phyloP scores from a whole-genome alignment of 768 basidiomycete genomes.

The Chlorophyllum brunneum region DNA sequence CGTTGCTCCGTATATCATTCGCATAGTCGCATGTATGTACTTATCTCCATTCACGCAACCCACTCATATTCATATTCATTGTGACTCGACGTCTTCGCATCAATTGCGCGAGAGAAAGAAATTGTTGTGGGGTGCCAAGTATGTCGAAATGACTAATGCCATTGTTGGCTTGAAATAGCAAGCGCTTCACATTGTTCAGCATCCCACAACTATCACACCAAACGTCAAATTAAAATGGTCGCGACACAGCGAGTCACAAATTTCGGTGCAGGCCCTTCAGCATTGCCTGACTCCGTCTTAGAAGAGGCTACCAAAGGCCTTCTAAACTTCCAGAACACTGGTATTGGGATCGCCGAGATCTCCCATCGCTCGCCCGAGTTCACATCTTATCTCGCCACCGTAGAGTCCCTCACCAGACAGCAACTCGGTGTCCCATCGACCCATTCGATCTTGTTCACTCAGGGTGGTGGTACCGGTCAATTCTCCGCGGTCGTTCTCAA shows the following conservation, averaged over 20 bases:
- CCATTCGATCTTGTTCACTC: constrained; percentile 87
- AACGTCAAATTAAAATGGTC: constrained; percentile 22
- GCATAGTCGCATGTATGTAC: background rate
- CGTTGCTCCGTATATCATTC: background rate
- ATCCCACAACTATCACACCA: background rate
- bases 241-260: constrained; percentile 63
- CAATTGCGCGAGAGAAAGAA: background rate
- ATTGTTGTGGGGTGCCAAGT: too few relatives aligned
- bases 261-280: constrained; percentile 94
- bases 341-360: constrained; percentile 94
- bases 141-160: too few relatives aligned
- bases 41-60: background rate
- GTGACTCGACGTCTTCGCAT: background rate
- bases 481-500: constrained; percentile 93
- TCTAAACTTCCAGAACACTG: constrained; percentile 87
- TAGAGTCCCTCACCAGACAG: constrained; percentile 64
- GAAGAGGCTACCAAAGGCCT: constrained; percentile 78
- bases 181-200: background rate
- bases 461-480: constrained; percentile 90
- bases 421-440: constrained; percentile 81
- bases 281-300: constrained; percentile 83
- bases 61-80: too few relatives aligned
- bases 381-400: constrained; percentile 55
- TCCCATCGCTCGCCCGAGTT: constrained; percentile 95
- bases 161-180: constrained; percentile 7